These are phyloP conservation scores for Calycina herbarum DNA, from an alignment of 2,329 filamentous ascomycete species.

Conservation along the genomic window DNA sequence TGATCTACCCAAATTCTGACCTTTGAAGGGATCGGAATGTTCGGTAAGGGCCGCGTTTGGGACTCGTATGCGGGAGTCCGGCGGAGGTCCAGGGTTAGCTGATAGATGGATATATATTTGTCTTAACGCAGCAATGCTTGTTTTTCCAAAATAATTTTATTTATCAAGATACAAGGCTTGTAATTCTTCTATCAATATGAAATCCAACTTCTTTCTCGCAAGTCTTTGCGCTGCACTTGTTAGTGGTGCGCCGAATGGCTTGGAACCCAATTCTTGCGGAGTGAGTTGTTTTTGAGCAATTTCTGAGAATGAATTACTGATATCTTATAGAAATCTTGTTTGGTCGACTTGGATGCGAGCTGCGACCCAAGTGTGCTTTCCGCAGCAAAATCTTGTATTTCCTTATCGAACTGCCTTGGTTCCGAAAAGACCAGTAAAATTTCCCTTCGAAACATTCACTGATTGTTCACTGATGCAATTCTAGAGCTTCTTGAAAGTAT, in stretches of 20 bases:
- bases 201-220: slow-evolving; percentile 3
- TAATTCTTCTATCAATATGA: neutral
- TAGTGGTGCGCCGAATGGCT: neutral
- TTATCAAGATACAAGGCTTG: too few relatives aligned
- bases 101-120: neutral
- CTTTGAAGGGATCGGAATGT: neutral
- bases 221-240: slow-evolving; percentile 1
- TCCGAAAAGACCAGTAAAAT: slow-evolving; percentile 17
- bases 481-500: slow-evolving; percentile 14
- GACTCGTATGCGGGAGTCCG: neutral
- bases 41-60: neutral
- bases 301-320: neutral
- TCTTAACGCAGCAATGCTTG: neutral
- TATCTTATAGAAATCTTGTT: neutral
- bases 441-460: neutral
- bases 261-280: neutral
- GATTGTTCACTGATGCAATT: neutral
- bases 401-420: slow-evolving; percentile 13
- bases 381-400: slow-evolving; percentile 15
- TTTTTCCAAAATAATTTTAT: neutral
- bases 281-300: neutral
- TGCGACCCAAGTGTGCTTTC: neutral
- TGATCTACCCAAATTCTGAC: neutral
- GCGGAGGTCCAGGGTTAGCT: neutral
- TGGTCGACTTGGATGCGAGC: neutral